These are phyloP conservation scores for Fusarium sp. DNA, from an alignment of 2,329 filamentous ascomycete species.

Conservation along the genomic window DNA sequence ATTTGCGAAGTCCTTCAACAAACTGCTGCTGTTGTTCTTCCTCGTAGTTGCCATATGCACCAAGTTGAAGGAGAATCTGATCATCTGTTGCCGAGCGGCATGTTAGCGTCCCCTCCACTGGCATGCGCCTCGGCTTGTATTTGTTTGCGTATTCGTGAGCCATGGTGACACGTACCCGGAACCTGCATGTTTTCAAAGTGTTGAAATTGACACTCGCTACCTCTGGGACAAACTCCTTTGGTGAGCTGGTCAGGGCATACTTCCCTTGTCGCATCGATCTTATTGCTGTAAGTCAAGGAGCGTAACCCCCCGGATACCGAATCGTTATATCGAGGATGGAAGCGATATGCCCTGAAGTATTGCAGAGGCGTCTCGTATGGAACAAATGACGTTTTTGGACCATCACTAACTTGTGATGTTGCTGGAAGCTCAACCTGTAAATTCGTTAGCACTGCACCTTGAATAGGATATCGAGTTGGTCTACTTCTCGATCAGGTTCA, in stretches of 20 bases:
- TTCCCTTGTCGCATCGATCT: slow-evolving; percentile 78
- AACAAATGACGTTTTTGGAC: slow-evolving; percentile 44
- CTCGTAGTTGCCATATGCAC: slow-evolving; percentile 71
- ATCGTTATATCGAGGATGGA: slow-evolving; percentile 80
- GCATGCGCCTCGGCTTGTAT: slow-evolving; percentile 36
- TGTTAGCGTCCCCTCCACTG: slow-evolving; percentile 61
- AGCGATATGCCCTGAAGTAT: slow-evolving; percentile 88
- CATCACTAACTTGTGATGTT: slow-evolving; percentile 6
- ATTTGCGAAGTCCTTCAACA: slow-evolving; percentile 68
- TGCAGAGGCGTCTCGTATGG: slow-evolving; percentile 87
- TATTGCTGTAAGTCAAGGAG: slow-evolving; percentile 93
- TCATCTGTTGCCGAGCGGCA: slow-evolving; percentile 66
- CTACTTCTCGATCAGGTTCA: slow-evolving; percentile 57
- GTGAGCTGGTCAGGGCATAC: slow-evolving; percentile 82
- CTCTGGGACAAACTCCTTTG: slow-evolving; percentile 75
- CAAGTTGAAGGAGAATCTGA: slow-evolving; percentile 77
- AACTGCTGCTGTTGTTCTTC: slow-evolving; percentile 71
- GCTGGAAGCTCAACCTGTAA: slow-evolving; percentile 33
- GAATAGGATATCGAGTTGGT: slow-evolving; percentile 45
- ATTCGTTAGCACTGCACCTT: slow-evolving; percentile 33
- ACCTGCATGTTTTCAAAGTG: slow-evolving; percentile 70
- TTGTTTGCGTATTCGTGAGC: slow-evolving; percentile 26
- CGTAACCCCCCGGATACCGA: slow-evolving; percentile 80
- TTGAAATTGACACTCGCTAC: slow-evolving; percentile 77
- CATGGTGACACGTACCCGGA: slow-evolving; percentile 51